Evolutionary conservation across 2,329 filamentous ascomycete genomes (phyloP).

Genomic region (Lasiodiplodia sp.): DNA sequence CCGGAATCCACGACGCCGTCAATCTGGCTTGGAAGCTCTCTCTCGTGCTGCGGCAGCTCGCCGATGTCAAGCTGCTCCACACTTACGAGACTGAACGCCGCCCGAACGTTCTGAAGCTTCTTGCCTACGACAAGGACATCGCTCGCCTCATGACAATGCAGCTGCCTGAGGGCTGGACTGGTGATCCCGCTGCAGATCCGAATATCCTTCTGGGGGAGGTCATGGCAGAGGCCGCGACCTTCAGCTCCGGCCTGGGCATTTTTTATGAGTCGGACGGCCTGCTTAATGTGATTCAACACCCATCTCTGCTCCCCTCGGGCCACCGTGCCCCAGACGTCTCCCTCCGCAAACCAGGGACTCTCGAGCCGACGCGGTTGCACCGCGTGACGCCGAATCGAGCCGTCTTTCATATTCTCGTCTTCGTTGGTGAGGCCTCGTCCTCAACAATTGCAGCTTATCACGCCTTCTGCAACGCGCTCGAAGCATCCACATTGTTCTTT

Average conservation of each 20-base stretch:
- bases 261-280: constrained; percentile 45
- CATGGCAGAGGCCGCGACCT: constrained; percentile 40
- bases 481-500: not conserved
- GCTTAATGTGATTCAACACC: constrained; percentile 38
- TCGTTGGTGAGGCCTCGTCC: constrained; percentile 45
- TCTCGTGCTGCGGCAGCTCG: constrained; percentile 51
- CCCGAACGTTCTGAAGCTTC: constrained; percentile 55
- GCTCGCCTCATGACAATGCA: constrained; percentile 45
- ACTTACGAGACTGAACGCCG: constrained; percentile 58
- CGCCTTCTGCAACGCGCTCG: constrained; percentile 40
- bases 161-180: constrained; percentile 44
- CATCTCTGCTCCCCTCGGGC: constrained; percentile 42
- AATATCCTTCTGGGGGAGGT: constrained; percentile 39
- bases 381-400: constrained; percentile 53
- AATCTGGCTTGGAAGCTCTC: constrained; percentile 65
- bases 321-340: constrained; percentile 56
- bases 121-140: constrained; percentile 46
- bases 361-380: constrained; percentile 53
- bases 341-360: constrained; percentile 55
- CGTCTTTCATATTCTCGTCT: constrained; percentile 53
- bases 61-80: constrained; percentile 52
- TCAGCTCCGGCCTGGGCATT: constrained; percentile 44
- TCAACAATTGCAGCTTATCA: constrained; percentile 31
- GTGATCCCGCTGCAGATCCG: constrained; percentile 39
- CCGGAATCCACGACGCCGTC: constrained; percentile 61